phyloP scores from a whole-genome alignment of 148 eudicot genomes.

The Agrostemma githago region DNA sequence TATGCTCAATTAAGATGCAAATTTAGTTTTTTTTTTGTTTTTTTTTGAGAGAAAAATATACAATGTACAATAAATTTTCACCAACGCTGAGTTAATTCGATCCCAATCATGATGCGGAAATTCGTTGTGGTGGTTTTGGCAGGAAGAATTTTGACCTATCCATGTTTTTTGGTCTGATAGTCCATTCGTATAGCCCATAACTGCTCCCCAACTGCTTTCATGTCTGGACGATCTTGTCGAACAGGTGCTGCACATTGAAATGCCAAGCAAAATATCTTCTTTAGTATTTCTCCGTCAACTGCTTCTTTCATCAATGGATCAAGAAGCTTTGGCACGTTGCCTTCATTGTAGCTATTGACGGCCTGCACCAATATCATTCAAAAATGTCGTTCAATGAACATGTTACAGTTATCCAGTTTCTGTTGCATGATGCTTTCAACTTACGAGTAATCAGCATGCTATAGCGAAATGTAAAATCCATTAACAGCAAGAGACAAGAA shows the following conservation, averaged over 20 bases:
- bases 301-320: slow-evolving; percentile 71
- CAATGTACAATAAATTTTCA: slow-evolving; percentile 11
- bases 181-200: slow-evolving; percentile 84
- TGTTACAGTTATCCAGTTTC: neutral
- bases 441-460: neutral
- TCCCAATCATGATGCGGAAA: neutral
- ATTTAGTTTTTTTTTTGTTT: neutral
- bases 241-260: slow-evolving; percentile 85
- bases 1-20: slow-evolving; percentile 5
- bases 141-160: slow-evolving; percentile 11
- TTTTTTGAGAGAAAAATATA: slow-evolving; percentile 1
- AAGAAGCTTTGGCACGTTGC: slow-evolving; percentile 41
- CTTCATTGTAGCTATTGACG: slow-evolving; percentile 49
- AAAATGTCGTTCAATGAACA: neutral
- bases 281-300: slow-evolving; percentile 49
- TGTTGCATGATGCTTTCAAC: neutral
- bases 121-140: neutral
- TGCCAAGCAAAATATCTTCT: slow-evolving; percentile 63
- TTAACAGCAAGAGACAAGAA: neutral
- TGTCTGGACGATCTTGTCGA: slow-evolving; percentile 77
- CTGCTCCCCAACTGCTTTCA: slow-evolving; percentile 72
- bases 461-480: neutral
- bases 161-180: slow-evolving; percentile 39
- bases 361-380: slow-evolving; percentile 46
- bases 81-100: neutral